Base-by-base conservation (phyloP, 345 rosid species). In the Melaleuca quinquenervia region DNA sequence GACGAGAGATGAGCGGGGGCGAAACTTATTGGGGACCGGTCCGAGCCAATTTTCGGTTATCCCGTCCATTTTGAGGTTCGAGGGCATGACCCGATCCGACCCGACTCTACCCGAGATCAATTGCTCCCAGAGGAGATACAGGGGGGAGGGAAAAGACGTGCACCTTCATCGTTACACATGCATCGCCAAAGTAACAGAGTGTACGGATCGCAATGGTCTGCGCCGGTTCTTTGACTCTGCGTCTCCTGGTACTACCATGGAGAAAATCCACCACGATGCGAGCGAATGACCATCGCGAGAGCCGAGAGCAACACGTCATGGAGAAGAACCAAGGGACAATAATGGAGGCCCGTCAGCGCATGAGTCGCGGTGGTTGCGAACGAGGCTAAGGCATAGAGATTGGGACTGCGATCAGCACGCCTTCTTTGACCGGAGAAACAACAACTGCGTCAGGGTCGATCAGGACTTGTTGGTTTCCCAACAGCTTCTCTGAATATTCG, bases 91-190 rank as follows among this genome's bases (percentile, higher is more conserved):
- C 24, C 48, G 1, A 8, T 3, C 5, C 3, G 45, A 20, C 41
- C 6, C 13, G 21, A 2, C 8, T 13, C 48, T 0, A 8, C 6
- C 5, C 3, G 45, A 20, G 36, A 70, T 41, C 3, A 0, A 5
- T 8, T 12, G 9, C 45, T 7, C 7, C 6, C 36, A 2, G 10
- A 18, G 48, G 32, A 48, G 3, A 36, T 13, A 70, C 18, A 18
- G 11, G 48, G 11, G 78, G 2, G 11, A 48, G 2, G 36, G n/a
- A 18, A 4, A 36, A 70, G 48, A 41, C 58, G 1, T 9, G 26
- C 22, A 15, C 3, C 16, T 14, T 11, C 5, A 50, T 50, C 5
- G 16, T 1, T 50, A 11, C 12, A 50, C 15, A 26, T 11, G 64
- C 29, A 0, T 3, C 11, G 29, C 26, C 62, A 26, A 26, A 26